These are phyloP conservation scores for Scleroderma citrinum DNA, from an alignment of 768 basidiomycete species.

Conservation along the genomic window DNA sequence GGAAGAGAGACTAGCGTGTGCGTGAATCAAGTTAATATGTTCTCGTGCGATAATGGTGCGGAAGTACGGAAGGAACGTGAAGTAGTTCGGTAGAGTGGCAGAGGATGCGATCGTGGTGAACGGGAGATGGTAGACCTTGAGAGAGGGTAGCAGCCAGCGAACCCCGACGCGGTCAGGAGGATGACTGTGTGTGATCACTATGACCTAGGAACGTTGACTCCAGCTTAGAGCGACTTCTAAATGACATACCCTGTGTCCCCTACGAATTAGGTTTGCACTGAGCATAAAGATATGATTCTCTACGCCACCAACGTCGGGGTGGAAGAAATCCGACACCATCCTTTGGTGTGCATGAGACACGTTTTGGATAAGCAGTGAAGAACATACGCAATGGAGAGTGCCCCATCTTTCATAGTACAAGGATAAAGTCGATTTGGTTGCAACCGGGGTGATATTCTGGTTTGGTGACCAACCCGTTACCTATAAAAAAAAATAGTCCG, in stretches of 20 bases:
- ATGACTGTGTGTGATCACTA: constrained; percentile 92
- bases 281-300: constrained; percentile 96
- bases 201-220: constrained; percentile 50
- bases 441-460: too few relatives aligned
- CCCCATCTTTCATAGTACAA: constrained; percentile 21
- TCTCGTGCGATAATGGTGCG: constrained; percentile 86
- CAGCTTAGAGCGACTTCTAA: background rate
- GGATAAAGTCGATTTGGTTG: background rate
- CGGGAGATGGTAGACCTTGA: constrained; percentile 95
- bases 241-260: constrained; percentile 72
- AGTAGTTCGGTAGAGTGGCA: constrained; percentile 91
- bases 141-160: constrained; percentile 77
- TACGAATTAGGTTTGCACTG: constrained; percentile 70
- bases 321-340: constrained; percentile 97
- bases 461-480: too few relatives aligned
- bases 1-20: constrained; percentile 85
- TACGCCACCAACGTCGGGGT: constrained; percentile 90
- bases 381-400: constrained; percentile 26
- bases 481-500: constrained; percentile 21
- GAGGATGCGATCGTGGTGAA: constrained; percentile 84
- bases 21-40: constrained; percentile 81
- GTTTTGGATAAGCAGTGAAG: background rate
- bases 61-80: constrained; percentile 88
- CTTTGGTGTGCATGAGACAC: constrained; percentile 33
- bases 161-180: constrained; percentile 81